These are phyloP conservation scores for Aspergillus sp. DNA, from an alignment of 2,329 filamentous ascomycete species.

Conservation along the genomic window DNA sequence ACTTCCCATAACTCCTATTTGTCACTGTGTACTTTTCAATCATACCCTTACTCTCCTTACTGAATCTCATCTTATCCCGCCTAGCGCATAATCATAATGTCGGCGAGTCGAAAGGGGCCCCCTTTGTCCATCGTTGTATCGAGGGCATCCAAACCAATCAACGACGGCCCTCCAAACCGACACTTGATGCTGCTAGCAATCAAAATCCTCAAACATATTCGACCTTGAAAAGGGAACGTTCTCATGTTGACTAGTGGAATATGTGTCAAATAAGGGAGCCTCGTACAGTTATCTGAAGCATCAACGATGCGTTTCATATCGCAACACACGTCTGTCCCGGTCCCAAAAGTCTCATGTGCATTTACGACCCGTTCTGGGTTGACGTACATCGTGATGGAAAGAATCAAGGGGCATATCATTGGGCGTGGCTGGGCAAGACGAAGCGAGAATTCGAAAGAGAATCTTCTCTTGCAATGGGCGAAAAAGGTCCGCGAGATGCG, in stretches of 20 bases:
- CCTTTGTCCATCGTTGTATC: background rate
- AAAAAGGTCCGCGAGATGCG: slow-evolving; percentile 31
- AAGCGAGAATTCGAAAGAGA: slow-evolving; percentile 31
- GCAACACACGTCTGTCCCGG: slow-evolving; percentile 38
- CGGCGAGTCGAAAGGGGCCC: background rate
- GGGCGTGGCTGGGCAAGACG: slow-evolving; percentile 28
- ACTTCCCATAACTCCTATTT: background rate
- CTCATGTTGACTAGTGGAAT: slow-evolving; percentile 27
- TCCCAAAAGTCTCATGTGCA: slow-evolving; percentile 37
- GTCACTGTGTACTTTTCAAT: background rate
- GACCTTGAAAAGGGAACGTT: slow-evolving; percentile 23
- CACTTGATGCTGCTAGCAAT: slow-evolving; percentile 22
- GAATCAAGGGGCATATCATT: slow-evolving; percentile 38
- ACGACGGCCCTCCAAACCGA: slow-evolving; percentile 16
- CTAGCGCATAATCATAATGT: background rate
- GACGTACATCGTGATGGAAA: slow-evolving; percentile 43
- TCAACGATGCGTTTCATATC: slow-evolving; percentile 36
- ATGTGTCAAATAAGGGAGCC: slow-evolving; percentile 35
- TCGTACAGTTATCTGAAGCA: slow-evolving; percentile 31
- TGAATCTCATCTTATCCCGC: background rate
- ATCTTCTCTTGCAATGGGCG: slow-evolving; percentile 34
- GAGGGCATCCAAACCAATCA: slow-evolving; percentile 12
- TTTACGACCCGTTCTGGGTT: slow-evolving; percentile 28
- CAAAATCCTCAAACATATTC: slow-evolving; percentile 17
- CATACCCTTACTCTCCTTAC: background rate